Conservation (phyloP, 306 rosid species). For the Lathyrus oleraceus region DNA sequence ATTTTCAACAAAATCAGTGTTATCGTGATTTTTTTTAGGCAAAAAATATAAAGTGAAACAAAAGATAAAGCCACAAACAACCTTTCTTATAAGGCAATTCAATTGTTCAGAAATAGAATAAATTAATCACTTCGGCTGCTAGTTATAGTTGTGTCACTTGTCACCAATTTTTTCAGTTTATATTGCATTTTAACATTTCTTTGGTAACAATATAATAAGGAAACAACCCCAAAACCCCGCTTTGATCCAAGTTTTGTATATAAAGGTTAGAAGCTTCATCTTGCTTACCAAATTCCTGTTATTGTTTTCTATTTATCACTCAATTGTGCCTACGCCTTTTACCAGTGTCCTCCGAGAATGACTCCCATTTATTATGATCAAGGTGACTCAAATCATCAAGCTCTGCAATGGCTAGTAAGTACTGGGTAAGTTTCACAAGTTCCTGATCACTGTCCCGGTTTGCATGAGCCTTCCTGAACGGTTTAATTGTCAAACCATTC, state of each 20-base stretch:
- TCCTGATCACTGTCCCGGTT: conserved; percentile 79
- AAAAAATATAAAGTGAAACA: no score
- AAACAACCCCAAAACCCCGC: background rate
- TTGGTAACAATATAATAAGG: background rate
- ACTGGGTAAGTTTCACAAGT: conserved; percentile 84
- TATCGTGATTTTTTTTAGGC: background rate
- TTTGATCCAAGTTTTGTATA: conserved; percentile 1
- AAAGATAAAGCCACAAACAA: no score
- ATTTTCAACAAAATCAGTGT: no score
- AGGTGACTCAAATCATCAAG: conserved; percentile 77
- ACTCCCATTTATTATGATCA: conserved; percentile 70
- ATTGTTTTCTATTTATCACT: conserved; percentile 19
- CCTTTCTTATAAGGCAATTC: no score
- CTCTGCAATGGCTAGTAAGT: conserved; percentile 91
- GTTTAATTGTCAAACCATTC: conserved; percentile 85
- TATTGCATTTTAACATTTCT: background rate
- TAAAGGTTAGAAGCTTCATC: conserved; percentile 15
- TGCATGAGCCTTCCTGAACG: conserved; percentile 97
- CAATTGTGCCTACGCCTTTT: conserved; percentile 82
- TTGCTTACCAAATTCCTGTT: conserved; percentile 26
- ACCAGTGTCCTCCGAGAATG: conserved; percentile 57
- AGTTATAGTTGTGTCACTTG: conserved; percentile 5
- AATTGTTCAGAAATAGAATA: conserved; percentile 14
- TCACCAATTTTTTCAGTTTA: conserved; percentile 23
- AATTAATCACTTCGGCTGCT: conserved; percentile 16